Evolutionary conservation across 148 eudicot genomes (phyloP).

Genomic region (Camellia sinensis): DNA sequence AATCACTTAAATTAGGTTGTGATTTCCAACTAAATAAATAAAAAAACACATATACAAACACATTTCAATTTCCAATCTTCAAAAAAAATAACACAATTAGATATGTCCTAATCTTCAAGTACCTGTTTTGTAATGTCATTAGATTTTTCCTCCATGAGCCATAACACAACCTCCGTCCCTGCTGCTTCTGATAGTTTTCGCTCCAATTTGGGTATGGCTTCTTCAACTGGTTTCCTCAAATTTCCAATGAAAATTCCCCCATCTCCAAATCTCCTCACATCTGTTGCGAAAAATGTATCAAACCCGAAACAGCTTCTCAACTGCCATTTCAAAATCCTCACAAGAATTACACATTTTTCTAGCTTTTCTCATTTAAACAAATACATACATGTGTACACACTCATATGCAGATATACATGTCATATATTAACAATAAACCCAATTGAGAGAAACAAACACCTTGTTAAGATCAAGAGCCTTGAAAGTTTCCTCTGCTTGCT

Average conservation of each 20-base stretch:
- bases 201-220: constrained; percentile 79
- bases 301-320: constrained; percentile 86
- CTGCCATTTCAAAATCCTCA: constrained; percentile 36
- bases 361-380: not conserved
- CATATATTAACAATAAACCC: not conserved
- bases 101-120: not conserved
- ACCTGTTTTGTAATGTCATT: constrained; percentile 60
- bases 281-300: constrained; percentile 87
- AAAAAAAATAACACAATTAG: not conserved
- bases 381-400: not conserved
- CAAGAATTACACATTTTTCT: constrained; percentile 7
- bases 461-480: constrained; percentile 94
- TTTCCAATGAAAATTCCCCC: constrained; percentile 95
- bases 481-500: constrained; percentile 68
- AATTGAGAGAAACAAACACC: constrained; percentile 33
- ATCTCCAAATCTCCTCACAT: constrained; percentile 93
- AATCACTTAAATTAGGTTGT: not conserved
- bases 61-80: too few species aligned
- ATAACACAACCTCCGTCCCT: constrained; percentile 75
- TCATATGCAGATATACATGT: not conserved
- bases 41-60: not conserved
- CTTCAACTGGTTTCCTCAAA: constrained; percentile 83
- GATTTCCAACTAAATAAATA: not conserved
- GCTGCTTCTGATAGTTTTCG: constrained; percentile 82
- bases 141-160: constrained; percentile 95